phyloP scores from a whole-genome alignment of 2,329 filamentous ascomycete species.

The Alternaria dauci region DNA sequence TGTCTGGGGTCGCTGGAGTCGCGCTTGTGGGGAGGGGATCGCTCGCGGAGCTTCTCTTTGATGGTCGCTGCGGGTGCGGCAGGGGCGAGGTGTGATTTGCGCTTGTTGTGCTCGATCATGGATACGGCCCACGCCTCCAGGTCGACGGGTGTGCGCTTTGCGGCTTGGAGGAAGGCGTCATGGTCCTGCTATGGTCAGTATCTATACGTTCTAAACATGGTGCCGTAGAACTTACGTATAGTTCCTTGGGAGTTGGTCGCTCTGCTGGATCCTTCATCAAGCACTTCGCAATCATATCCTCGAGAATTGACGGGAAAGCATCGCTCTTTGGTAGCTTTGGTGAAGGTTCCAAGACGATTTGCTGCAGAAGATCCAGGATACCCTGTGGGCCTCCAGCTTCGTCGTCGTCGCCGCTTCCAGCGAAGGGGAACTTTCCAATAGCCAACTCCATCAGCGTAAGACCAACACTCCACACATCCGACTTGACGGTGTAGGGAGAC shows the following conservation, averaged over 20 bases:
- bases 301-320: conserved; percentile 91
- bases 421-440: conserved; percentile 97
- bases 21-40: conserved; percentile 38
- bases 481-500: conserved; percentile 96
- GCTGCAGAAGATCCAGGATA: conserved; percentile 93
- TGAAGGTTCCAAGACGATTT: conserved; percentile 96
- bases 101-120: conserved; percentile 93
- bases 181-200: conserved; percentile 70
- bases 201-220: neutral
- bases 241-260: conserved; percentile 89
- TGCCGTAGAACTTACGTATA: conserved; percentile 72
- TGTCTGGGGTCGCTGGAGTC: conserved; percentile 34
- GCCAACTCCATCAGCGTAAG: conserved; percentile 95
- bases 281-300: conserved; percentile 97
- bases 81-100: conserved; percentile 90
- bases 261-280: conserved; percentile 87
- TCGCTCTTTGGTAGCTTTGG: conserved; percentile 95
- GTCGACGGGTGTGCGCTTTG: conserved; percentile 94
- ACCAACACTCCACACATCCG: conserved; percentile 98
- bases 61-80: conserved; percentile 72
- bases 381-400: conserved; percentile 80
- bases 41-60: conserved; percentile 50
- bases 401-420: conserved; percentile 77
- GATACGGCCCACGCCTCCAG: conserved; percentile 91
- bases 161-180: conserved; percentile 93